A percentile compares a stretch with the other conserved stretches of the same genome.
Evolutionary conservation across 2,329 filamentous ascomycete species (phyloP).

Genomic region (Colletotrichum australisinense): DNA sequence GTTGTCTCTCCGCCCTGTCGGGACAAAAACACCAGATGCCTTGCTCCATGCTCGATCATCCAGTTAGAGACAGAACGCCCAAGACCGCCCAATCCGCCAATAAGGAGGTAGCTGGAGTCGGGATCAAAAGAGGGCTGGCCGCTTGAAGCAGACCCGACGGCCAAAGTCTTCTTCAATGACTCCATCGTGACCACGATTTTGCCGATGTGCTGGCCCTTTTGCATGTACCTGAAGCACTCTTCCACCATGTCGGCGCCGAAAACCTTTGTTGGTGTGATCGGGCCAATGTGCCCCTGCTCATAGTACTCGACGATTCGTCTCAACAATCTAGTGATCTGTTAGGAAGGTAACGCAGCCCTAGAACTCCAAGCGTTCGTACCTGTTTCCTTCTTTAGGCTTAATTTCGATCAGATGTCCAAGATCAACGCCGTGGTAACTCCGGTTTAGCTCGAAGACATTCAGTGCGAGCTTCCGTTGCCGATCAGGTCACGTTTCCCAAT

Average conservation of each 20-base stretch:
- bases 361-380: not conserved
- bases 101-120: constrained; percentile 37
- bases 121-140: constrained; percentile 9
- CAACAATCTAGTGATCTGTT: not conserved
- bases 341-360: not conserved
- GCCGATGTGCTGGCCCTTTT: constrained; percentile 52
- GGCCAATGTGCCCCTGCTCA: constrained; percentile 24
- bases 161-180: not conserved
- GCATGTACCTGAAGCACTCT: constrained; percentile 54
- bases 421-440: constrained; percentile 40
- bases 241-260: constrained; percentile 41
- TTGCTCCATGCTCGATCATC: constrained; percentile 41
- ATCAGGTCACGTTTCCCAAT: constrained; percentile 53
- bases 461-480: constrained; percentile 54
- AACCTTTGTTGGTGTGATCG: constrained; percentile 37
- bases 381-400: constrained; percentile 9
- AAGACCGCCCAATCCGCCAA: constrained; percentile 42
- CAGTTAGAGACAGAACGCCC: constrained; percentile 39
- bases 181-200: constrained; percentile 48
- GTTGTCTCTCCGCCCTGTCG: constrained; percentile 13
- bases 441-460: constrained; percentile 41
- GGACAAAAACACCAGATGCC: constrained; percentile 29
- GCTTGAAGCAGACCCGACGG: not conserved
- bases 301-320: constrained; percentile 12
- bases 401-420: constrained; percentile 26